These are phyloP conservation scores for Rhododendron griersonianum DNA, from an alignment of 148 eudicot genomes.

Conservation along the genomic window DNA sequence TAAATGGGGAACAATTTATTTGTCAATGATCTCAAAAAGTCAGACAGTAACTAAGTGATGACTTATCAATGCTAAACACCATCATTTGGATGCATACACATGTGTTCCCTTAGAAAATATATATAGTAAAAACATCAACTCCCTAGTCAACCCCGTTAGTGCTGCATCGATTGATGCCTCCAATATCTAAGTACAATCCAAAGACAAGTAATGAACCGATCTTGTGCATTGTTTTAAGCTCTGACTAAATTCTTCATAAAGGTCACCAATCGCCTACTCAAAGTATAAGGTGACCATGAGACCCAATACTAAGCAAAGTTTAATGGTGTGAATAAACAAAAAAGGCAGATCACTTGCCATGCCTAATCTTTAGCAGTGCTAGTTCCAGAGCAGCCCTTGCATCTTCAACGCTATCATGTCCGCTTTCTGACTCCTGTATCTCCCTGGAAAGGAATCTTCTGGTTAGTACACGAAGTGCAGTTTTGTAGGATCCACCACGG, in stretches of 20 bases:
- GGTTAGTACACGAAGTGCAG: slow-evolving; percentile 80
- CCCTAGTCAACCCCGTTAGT: neutral
- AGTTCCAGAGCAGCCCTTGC: slow-evolving; percentile 88
- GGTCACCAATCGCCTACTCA: neutral
- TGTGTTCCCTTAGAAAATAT: too few species aligned
- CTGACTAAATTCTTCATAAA: neutral
- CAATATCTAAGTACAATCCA: neutral
- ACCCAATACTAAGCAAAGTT: neutral
- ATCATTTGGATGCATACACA: neutral
- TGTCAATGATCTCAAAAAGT: neutral
- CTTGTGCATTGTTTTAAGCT: neutral
- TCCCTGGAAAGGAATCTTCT: slow-evolving; percentile 72
- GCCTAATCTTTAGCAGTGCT: slow-evolving; percentile 67
- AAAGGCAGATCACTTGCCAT: slow-evolving; percentile 48
- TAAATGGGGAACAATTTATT: neutral
- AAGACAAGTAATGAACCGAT: neutral
- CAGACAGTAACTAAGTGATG: neutral
- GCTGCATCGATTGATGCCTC: neutral
- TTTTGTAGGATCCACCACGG: slow-evolving; percentile 77
- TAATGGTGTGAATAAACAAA: neutral
- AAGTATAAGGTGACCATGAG: neutral
- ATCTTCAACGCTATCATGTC: slow-evolving; percentile 96
- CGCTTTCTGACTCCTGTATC: slow-evolving; percentile 83
- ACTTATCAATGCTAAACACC: neutral
- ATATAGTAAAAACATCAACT: neutral